These are phyloP conservation scores for Hypoxylon sp. DNA, from an alignment of 2,329 filamentous ascomycete genomes.

Conservation along the genomic window DNA sequence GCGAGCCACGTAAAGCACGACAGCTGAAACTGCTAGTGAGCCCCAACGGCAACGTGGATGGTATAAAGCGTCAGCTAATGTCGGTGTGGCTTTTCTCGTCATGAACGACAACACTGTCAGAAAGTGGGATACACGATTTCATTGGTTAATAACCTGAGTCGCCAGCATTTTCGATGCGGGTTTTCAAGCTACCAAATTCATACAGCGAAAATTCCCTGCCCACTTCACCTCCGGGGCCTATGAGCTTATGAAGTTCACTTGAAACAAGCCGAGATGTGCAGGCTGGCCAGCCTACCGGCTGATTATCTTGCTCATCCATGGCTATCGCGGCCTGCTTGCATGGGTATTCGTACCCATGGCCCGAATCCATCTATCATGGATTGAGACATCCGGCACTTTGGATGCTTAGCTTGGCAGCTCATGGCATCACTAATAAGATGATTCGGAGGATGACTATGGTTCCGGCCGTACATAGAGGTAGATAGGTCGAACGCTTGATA, in stretches of 20 bases:
- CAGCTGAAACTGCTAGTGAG: slow-evolving; percentile 41
- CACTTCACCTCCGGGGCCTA: slow-evolving; percentile 22
- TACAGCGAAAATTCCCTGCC: slow-evolving; percentile 31
- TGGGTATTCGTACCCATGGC: slow-evolving; percentile 36
- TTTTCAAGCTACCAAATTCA: slow-evolving; percentile 33
- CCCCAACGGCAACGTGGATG: slow-evolving; percentile 37
- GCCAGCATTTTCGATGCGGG: slow-evolving; percentile 20
- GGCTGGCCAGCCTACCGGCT: slow-evolving; percentile 37
- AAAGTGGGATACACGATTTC: slow-evolving; percentile 23
- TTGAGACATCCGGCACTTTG: slow-evolving; percentile 38
- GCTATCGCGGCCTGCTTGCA: slow-evolving; percentile 27
- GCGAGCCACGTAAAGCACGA: slow-evolving; percentile 38
- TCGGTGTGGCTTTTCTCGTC: slow-evolving; percentile 39
- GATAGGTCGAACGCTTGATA: slow-evolving; percentile 31
- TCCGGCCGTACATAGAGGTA: slow-evolving; percentile 31
- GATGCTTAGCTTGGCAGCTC: slow-evolving; percentile 39
- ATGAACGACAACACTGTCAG: slow-evolving; percentile 20
- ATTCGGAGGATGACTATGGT: slow-evolving; percentile 28
- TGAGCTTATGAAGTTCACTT: slow-evolving; percentile 34
- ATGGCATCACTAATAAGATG: slow-evolving; percentile 40
- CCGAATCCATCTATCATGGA: slow-evolving; percentile 41
- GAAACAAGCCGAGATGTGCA: slow-evolving; percentile 43
- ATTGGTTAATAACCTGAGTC: slow-evolving; percentile 24
- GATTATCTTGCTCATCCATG: slow-evolving; percentile 42
- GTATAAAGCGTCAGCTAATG: slow-evolving; percentile 36